phyloP scores from a whole-genome alignment of 306 rosid species.

The Senna siamea region DNA sequence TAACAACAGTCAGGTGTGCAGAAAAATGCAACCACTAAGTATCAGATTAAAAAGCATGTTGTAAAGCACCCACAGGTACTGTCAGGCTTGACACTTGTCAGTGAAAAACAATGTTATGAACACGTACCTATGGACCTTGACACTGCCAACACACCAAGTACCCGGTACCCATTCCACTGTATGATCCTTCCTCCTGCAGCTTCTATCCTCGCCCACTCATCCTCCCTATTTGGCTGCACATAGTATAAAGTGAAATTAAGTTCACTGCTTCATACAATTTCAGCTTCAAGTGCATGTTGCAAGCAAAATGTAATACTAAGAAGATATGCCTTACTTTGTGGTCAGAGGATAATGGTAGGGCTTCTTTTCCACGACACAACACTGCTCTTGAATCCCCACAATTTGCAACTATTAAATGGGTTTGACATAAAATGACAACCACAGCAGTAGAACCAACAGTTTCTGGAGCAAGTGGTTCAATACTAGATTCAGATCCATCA shows the following conservation, averaged over 20 bases:
- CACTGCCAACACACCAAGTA: conserved; percentile 83
- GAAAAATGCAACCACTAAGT: background rate
- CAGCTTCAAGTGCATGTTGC: conserved; percentile 23
- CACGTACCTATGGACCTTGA: conserved; percentile 81
- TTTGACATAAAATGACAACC: conserved; percentile 64
- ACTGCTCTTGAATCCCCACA: conserved; percentile 90
- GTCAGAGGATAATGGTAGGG: conserved; percentile 69
- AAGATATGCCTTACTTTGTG: conserved; percentile 66
- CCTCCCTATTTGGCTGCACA: conserved; percentile 77
- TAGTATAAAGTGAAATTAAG: conserved; percentile 3
- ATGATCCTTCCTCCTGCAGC: conserved; percentile 81
- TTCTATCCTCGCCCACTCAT: conserved; percentile 75
- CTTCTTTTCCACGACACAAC: conserved; percentile 65
- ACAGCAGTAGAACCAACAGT: conserved; percentile 84
- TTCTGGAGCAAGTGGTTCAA: conserved; percentile 59
- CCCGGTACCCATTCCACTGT: conserved; percentile 80
- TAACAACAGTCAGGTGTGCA: background rate
- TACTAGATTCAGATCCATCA: conserved; percentile 37
- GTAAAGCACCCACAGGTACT: background rate
- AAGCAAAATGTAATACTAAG: conserved; percentile 19
- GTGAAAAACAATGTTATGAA: background rate
- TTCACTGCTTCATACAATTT: conserved; percentile 30
- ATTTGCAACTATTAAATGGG: conserved; percentile 68
- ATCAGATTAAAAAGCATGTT: background rate
- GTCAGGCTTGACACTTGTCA: background rate